These are phyloP conservation scores for Tremellales sp. DNA, from an alignment of 1,284 basidiomycete species.

Conservation along the genomic window DNA sequence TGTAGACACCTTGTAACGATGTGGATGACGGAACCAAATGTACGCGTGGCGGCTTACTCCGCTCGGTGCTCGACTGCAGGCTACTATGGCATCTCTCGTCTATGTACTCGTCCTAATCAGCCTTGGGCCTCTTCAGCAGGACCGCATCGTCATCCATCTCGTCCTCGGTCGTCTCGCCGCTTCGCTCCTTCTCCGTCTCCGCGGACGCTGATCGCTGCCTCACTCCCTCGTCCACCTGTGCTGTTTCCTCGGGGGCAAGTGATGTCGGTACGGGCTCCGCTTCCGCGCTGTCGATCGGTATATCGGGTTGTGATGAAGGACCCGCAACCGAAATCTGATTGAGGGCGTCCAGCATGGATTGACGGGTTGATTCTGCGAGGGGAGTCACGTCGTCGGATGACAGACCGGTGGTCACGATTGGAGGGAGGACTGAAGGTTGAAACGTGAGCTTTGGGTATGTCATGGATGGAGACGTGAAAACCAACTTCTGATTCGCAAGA, in stretches of 20 bases:
- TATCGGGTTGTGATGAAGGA: constrained; percentile 3
- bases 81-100: too few species aligned
- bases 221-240: background rate
- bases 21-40: too few species aligned
- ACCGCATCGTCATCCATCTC: constrained; percentile 49
- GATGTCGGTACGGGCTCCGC: background rate
- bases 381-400: constrained; percentile 49
- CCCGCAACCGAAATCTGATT: constrained; percentile 37
- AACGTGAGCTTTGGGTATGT: constrained; percentile 51
- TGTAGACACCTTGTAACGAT: too few species aligned
- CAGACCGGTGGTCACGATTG: constrained; percentile 52
- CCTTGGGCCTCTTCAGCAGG: constrained; percentile 38
- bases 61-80: too few species aligned
- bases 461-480: constrained; percentile 52
- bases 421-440: constrained; percentile 51
- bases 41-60: too few species aligned
- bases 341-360: constrained; percentile 49
- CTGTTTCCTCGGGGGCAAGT: background rate
- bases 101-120: background rate
- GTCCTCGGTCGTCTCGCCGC: constrained; percentile 41
- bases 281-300: background rate
- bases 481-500: constrained; percentile 76
- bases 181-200: constrained; percentile 5
- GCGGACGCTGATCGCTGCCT: constrained; percentile 1
- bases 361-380: constrained; percentile 49